These are phyloP conservation scores for Pleurotus citrinopileatus DNA, from an alignment of 768 basidiomycete genomes.

Conservation along the genomic window DNA sequence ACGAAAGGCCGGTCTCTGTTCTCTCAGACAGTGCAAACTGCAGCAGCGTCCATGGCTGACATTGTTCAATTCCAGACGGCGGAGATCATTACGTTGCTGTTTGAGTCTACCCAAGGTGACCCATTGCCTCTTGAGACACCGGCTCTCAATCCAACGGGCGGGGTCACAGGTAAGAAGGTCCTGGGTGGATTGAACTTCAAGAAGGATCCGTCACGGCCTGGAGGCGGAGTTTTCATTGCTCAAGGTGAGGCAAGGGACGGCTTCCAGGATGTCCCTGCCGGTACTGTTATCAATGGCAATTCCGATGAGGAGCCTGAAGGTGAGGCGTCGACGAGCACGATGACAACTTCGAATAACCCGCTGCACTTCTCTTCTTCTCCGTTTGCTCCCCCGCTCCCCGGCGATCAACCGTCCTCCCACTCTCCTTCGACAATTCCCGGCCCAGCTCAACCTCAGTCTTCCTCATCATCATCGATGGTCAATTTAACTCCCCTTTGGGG, in stretches of 20 bases:
- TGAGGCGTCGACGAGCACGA: conserved; percentile 30
- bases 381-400: conserved; percentile 31
- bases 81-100: conserved; percentile 88
- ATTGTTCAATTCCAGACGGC: conserved; percentile 56
- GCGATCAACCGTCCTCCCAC: conserved; percentile 15
- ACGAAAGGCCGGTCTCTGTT: conserved; percentile 63
- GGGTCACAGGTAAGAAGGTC: conserved; percentile 55
- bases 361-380: conserved; percentile 29
- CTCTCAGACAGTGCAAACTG: conserved; percentile 10
- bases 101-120: conserved; percentile 89
- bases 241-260: conserved; percentile 41
- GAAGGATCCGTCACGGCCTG: conserved; percentile 77
- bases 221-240: conserved; percentile 85
- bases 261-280: conserved; percentile 54
- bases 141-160: conserved; percentile 76
- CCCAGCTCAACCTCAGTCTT: background rate
- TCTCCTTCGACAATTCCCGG: background rate
- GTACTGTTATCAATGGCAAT: conserved; percentile 46
- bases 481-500: conserved; percentile 48
- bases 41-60: background rate
- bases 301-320: conserved; percentile 49
- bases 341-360: conserved; percentile 22
- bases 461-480: conserved; percentile 41
- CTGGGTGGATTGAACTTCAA: conserved; percentile 62
- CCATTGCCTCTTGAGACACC: conserved; percentile 52